These are phyloP conservation scores for Linnemannia hyalina DNA, from an alignment of 192 early-diverging fungal species.

Conservation along the genomic window DNA sequence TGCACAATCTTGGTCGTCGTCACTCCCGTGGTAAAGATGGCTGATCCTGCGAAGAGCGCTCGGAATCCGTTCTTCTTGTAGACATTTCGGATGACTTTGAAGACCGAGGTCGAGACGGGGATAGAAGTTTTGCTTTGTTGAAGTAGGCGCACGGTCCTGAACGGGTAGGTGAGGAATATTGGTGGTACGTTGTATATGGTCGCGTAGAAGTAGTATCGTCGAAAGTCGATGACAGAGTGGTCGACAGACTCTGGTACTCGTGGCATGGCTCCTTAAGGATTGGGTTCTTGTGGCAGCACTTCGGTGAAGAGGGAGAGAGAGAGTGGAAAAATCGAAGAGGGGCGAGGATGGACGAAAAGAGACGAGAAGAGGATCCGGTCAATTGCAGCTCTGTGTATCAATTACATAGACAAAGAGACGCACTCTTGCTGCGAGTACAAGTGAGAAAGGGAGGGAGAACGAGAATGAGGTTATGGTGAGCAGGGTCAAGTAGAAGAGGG, in stretches of 20 bases:
- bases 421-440: neutral
- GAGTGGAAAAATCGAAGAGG: too few species aligned
- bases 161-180: conserved; percentile 38
- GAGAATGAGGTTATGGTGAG: neutral
- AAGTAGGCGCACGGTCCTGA: conserved; percentile 47
- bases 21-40: conserved; percentile 34
- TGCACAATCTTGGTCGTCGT: conserved; percentile 47
- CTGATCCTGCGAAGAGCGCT: conserved; percentile 41
- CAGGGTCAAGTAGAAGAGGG: neutral
- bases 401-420: neutral
- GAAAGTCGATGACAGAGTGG: conserved; percentile 49
- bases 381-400: neutral
- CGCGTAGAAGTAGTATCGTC: conserved; percentile 46
- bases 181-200: conserved; percentile 46
- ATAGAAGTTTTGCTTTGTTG: conserved; percentile 42
- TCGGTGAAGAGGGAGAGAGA: neutral
- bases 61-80: conserved; percentile 30
- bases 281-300: neutral
- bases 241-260: conserved; percentile 27
- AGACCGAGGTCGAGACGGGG: conserved; percentile 38
- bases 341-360: neutral
- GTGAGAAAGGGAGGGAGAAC: neutral
- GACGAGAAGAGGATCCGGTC: neutral
- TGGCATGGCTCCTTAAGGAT: conserved; percentile 8
- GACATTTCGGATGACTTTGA: conserved; percentile 34